Evolutionary conservation across 140 eudicot genomes (phyloP).

Genomic region (Flaveria floridana): DNA sequence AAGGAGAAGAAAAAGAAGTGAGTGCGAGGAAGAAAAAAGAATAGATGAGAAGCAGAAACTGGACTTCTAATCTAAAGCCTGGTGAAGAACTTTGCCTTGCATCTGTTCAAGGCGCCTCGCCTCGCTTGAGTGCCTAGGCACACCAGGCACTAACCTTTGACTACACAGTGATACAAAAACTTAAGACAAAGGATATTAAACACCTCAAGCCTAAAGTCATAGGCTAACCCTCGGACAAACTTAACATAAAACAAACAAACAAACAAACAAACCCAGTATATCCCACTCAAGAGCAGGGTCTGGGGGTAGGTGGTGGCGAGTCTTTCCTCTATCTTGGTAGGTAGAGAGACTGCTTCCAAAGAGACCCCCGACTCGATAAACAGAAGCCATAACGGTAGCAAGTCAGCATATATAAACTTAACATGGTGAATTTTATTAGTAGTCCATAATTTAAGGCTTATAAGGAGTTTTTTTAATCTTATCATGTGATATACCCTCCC

Average conservation of each 20-base stretch:
- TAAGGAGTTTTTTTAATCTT: neutral
- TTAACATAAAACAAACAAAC: too few relatives aligned
- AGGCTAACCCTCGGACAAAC: slow-evolving; percentile 9
- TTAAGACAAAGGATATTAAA: neutral
- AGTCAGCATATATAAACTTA: too few relatives aligned
- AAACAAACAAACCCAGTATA: too few relatives aligned
- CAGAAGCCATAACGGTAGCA: too few relatives aligned
- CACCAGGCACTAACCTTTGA: neutral
- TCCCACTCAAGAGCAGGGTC: too few relatives aligned
- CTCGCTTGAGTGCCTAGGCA: neutral
- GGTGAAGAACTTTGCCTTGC: neutral
- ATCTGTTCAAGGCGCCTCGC: neutral
- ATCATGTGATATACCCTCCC: neutral
- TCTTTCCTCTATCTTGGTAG: too few relatives aligned
- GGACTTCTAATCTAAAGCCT: neutral
- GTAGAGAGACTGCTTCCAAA: too few relatives aligned
- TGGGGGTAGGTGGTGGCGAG: too few relatives aligned
- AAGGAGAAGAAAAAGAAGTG: neutral
- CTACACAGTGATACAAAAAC: neutral
- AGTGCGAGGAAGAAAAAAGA: neutral
- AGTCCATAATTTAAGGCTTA: slow-evolving; percentile 6
- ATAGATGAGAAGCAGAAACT: neutral
- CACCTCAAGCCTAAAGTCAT: neutral
- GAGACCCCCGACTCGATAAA: too few relatives aligned
- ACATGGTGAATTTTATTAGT: neutral